Evolutionary conservation across 1,284 basidiomycete species (phyloP).

Genomic region (Calocybe gambosa): DNA sequence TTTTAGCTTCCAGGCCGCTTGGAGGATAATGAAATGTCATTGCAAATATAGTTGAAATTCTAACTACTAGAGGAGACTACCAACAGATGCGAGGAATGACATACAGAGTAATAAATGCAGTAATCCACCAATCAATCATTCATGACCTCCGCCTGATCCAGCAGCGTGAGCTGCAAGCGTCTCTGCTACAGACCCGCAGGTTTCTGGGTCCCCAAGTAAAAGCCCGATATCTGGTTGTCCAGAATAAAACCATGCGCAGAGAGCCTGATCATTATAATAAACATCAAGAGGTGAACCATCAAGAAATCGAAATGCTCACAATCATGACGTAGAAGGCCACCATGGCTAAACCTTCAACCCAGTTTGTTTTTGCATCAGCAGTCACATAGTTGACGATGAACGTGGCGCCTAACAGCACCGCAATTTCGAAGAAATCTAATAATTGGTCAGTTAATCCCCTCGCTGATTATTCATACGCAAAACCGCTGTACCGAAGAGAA

Average conservation of each 20-base stretch:
- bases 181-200: conserved; percentile 12
- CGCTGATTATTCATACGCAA: neutral
- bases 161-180: conserved; percentile 5
- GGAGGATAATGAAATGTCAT: too few species aligned
- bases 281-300: neutral
- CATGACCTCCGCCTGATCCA: neutral
- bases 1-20: too few species aligned
- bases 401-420: conserved; percentile 50
- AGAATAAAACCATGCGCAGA: conserved; percentile 48
- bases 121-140: neutral
- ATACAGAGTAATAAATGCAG: neutral
- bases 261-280: conserved; percentile 25
- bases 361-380: conserved; percentile 65
- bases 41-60: too few species aligned
- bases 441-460: neutral
- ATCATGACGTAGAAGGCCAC: conserved; percentile 52
- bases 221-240: conserved; percentile 36
- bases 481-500: conserved; percentile 45
- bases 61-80: too few species aligned
- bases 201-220: conserved; percentile 20
- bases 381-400: conserved; percentile 72
- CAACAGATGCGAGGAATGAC: neutral
- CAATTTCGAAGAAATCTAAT: conserved; percentile 49
- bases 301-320: conserved; percentile 21
- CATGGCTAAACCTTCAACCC: conserved; percentile 59